Percentiles rank a stretch among this genome's conserved stretches.
These are phyloP conservation scores for Marasmius sp. DNA, from an alignment of 1,284 basidiomycete genomes.

Conservation along the genomic window DNA sequence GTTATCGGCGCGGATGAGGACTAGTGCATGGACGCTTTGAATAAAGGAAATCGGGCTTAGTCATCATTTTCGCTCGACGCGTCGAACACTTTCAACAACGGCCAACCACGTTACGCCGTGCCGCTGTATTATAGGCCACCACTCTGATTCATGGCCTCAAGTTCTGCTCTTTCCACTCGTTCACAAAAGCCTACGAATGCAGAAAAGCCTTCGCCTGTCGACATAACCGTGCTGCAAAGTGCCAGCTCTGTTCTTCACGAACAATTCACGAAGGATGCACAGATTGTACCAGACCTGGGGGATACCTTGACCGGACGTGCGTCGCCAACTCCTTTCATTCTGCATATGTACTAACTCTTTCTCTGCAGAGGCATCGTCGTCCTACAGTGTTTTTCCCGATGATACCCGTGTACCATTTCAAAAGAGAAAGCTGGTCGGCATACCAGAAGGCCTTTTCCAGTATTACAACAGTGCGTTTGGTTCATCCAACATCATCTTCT, in stretches of 20 bases:
- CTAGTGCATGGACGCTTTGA: background rate
- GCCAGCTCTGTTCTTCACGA: constrained; percentile 69
- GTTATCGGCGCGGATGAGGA: background rate
- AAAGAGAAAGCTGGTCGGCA: constrained; percentile 70
- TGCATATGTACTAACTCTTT: constrained; percentile 9
- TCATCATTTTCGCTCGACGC: background rate
- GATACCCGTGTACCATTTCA: constrained; percentile 81
- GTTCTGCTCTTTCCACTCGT: constrained; percentile 2
- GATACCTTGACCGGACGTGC: constrained; percentile 60
- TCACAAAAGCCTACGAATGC: background rate
- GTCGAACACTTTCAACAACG: background rate
- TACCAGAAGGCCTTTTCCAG: constrained; percentile 84
- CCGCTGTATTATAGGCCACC: background rate
- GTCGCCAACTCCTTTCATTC: constrained; percentile 20
- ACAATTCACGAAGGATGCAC: constrained; percentile 67
- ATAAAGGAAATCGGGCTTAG: background rate
- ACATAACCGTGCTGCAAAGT: constrained; percentile 61
- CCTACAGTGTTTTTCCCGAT: constrained; percentile 77
- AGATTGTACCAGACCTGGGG: constrained; percentile 70
- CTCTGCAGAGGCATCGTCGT: constrained; percentile 62
- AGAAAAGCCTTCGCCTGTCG: constrained; percentile 41
- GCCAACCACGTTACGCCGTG: background rate
- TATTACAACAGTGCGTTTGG: constrained; percentile 69
- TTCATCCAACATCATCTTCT: background rate
- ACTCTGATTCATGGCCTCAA: constrained; percentile 8